A percentile compares a stretch with the other conserved stretches of the same genome.
Evolutionary conservation across 441 rosid species (phyloP).

Genomic region (Gossypium schwendimanii): DNA sequence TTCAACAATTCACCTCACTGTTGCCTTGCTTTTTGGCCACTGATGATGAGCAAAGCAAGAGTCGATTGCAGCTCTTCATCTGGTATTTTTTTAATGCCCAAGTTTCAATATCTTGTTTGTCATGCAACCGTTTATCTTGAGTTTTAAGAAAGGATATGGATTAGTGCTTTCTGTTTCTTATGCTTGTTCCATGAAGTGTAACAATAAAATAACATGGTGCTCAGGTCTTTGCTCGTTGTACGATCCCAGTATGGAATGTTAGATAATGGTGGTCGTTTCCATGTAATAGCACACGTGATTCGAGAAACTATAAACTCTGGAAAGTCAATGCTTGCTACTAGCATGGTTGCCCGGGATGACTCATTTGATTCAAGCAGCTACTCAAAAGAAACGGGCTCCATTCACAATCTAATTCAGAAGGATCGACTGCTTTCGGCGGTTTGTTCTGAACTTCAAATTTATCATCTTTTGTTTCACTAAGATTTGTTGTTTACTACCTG

Average conservation of each 20-base stretch:
- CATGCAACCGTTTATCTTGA: neutral
- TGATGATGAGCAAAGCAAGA: slow-evolving; percentile 95
- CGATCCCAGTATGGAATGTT: slow-evolving; percentile 74
- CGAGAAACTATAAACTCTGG: slow-evolving; percentile 88
- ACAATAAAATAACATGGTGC: slow-evolving; percentile 21
- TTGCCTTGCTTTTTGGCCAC: slow-evolving; percentile 69
- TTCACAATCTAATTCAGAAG: slow-evolving; percentile 82
- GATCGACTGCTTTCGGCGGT: slow-evolving; percentile 85
- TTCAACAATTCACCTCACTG: slow-evolving; percentile 75
- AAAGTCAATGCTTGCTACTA: slow-evolving; percentile 75
- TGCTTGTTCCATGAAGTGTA: slow-evolving; percentile 15
- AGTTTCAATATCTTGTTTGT: slow-evolving; percentile 9
- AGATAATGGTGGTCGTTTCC: slow-evolving; percentile 94
- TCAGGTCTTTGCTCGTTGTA: slow-evolving; percentile 78
- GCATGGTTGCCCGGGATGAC: slow-evolving; percentile 74
- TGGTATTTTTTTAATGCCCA: slow-evolving; percentile 34
- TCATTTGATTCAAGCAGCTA: slow-evolving; percentile 53
- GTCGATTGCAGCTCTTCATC: slow-evolving; percentile 86
- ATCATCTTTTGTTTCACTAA: slow-evolving; percentile 1
- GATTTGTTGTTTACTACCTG: slow-evolving; percentile 1
- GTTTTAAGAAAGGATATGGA: neutral
- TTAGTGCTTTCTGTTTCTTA: slow-evolving; percentile 3
- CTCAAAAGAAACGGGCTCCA: slow-evolving; percentile 60
- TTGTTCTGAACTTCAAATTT: slow-evolving; percentile 21
- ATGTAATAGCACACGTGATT: slow-evolving; percentile 86